phyloP scores from a whole-genome alignment of 805 yeast species.

The Blastobotrys americana region DNA sequence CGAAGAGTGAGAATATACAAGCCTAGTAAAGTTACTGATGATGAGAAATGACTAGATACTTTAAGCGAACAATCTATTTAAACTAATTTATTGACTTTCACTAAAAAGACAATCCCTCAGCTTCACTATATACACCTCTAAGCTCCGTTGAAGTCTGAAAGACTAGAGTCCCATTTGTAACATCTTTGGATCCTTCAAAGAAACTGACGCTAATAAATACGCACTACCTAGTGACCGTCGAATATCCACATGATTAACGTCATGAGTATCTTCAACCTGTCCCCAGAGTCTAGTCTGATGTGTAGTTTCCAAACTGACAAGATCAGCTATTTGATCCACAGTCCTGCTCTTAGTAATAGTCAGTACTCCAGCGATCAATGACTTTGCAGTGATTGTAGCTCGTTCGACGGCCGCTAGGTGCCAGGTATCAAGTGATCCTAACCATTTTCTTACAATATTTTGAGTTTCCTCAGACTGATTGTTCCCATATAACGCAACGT shows the following conservation, averaged over 20 bases:
- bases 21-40: too few relatives aligned
- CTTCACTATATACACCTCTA: too few relatives aligned
- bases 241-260: constrained; percentile 89
- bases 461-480: constrained; percentile 55
- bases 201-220: constrained; percentile 42
- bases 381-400: constrained; percentile 78
- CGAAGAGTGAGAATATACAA: too few relatives aligned
- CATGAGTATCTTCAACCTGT: constrained; percentile 97
- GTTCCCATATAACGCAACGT: constrained; percentile 75
- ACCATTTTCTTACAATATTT: constrained; percentile 56
- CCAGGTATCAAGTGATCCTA: constrained; percentile 58
- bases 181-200: not conserved
- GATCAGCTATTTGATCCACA: constrained; percentile 65
- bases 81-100: too few relatives aligned
- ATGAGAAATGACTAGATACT: too few relatives aligned
- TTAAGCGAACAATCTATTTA: too few relatives aligned
- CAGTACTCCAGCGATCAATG: constrained; percentile 74
- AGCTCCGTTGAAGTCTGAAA: too few relatives aligned
- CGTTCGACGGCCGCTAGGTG: constrained; percentile 84
- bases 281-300: constrained; percentile 93
- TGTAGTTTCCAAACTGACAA: constrained; percentile 74
- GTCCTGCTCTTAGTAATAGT: constrained; percentile 40
- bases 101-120: too few relatives aligned
- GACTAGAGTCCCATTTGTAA: not conserved
- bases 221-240: constrained; percentile 77